Percentiles rank a stretch among this genome's conserved stretches.
These are phyloP conservation scores for Catharanthus roseus DNA, from an alignment of 257 asterid genomes.

Conservation along the genomic window DNA sequence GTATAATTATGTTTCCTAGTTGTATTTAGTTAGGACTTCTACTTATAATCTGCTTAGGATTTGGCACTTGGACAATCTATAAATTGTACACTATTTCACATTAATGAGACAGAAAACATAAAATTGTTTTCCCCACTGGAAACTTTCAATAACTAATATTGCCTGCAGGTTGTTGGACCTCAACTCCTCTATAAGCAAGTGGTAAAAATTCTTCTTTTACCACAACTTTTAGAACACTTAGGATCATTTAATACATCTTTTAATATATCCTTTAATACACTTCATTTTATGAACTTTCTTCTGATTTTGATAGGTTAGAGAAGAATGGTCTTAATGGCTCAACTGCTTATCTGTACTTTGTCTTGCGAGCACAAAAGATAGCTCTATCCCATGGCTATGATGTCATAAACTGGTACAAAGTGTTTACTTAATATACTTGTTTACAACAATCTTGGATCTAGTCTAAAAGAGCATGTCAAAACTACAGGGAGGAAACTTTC, in stretches of 20 bases:
- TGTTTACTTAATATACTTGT: not conserved
- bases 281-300: no score
- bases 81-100: no score
- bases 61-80: no score
- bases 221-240: no score
- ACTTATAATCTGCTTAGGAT: no score
- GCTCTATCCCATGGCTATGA: slow-evolving; percentile 90
- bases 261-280: no score
- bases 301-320: slow-evolving; percentile 45
- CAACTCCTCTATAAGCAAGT: slow-evolving; percentile 60
- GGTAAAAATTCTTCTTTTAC: not conserved
- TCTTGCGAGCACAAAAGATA: slow-evolving; percentile 72
- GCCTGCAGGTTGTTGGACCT: slow-evolving; percentile 78
- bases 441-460: not conserved
- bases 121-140: no score
- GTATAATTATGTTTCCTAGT: no score
- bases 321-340: slow-evolving; percentile 35
- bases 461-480: slow-evolving; percentile 4
- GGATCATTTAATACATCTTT: no score
- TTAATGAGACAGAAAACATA: no score
- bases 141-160: no score
- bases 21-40: no score
- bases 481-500: slow-evolving; percentile 90
- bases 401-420: slow-evolving; percentile 74
- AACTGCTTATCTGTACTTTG: slow-evolving; percentile 68